These are phyloP conservation scores for Penicillium frequentans DNA, from an alignment of 2,329 filamentous ascomycete genomes.

Conservation along the genomic window DNA sequence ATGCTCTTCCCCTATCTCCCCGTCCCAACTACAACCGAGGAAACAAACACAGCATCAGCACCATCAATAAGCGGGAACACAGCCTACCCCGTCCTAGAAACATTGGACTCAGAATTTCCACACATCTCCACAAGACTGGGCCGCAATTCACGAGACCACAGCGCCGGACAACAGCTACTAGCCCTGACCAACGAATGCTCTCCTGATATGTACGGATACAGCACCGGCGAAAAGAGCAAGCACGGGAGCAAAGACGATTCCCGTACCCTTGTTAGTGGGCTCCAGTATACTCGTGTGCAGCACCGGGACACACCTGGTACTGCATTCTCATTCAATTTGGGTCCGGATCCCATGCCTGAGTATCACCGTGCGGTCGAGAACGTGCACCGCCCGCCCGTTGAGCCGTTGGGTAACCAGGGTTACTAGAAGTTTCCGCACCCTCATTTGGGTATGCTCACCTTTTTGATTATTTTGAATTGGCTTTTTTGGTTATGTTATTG, in stretches of 20 bases:
- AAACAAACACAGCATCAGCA: not conserved
- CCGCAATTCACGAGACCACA: slow-evolving; percentile 21
- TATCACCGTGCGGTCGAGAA: slow-evolving; percentile 21
- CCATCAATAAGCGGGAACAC: not conserved
- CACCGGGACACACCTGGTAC: slow-evolving; percentile 15
- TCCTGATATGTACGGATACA: slow-evolving; percentile 42
- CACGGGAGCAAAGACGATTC: slow-evolving; percentile 22
- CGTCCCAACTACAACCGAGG: slow-evolving; percentile 19
- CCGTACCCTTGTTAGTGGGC: slow-evolving; percentile 39
- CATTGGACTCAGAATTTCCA: slow-evolving; percentile 24
- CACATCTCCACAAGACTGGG: slow-evolving; percentile 9
- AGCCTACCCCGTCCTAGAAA: slow-evolving; percentile 16
- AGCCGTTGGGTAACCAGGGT: slow-evolving; percentile 24
- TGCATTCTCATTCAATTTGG: slow-evolving; percentile 17
- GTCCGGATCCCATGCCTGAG: slow-evolving; percentile 21
- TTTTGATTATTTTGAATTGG: not conserved
- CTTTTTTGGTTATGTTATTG: not conserved
- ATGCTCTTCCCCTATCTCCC: slow-evolving; percentile 32
- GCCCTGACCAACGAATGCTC: slow-evolving; percentile 32
- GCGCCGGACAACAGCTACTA: slow-evolving; percentile 16
- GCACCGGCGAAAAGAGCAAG: slow-evolving; percentile 32
- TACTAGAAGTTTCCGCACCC: slow-evolving; percentile 14
- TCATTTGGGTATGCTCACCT: not conserved
- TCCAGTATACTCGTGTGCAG: slow-evolving; percentile 40
- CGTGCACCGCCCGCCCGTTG: slow-evolving; percentile 24